Conservation (phyloP, 192 early-diverging fungal species). For the Coemansia sp. region DNA sequence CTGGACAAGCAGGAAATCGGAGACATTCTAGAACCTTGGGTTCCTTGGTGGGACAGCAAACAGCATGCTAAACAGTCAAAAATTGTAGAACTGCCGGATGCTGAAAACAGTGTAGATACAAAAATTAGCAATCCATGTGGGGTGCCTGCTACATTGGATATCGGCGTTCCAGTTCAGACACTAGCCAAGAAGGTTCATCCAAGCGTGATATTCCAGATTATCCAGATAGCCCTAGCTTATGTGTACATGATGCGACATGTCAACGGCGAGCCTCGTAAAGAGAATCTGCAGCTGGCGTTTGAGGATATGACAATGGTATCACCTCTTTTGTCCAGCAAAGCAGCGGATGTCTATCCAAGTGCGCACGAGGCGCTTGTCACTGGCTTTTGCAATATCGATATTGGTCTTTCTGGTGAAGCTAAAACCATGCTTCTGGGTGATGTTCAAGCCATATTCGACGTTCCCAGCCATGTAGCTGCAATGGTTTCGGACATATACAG, state of each 20-base stretch:
- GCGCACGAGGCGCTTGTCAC: slow-evolving; percentile 29
- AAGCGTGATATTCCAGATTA: slow-evolving; percentile 46
- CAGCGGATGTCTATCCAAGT: slow-evolving; percentile 32
- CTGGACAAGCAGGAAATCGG: slow-evolving; percentile 16
- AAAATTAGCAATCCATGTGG: not conserved
- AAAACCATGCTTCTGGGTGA: slow-evolving; percentile 36
- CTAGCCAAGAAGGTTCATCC: slow-evolving; percentile 41
- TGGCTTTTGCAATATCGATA: slow-evolving; percentile 27
- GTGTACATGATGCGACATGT: slow-evolving; percentile 50
- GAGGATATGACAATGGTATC: slow-evolving; percentile 16
- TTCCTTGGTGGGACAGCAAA: slow-evolving; percentile 36
- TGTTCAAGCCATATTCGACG: slow-evolving; percentile 20
- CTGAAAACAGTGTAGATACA: slow-evolving; percentile 9
- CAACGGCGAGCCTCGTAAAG: slow-evolving; percentile 31
- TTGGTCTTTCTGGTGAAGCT: slow-evolving; percentile 14
- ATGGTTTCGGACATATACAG: slow-evolving; percentile 38
- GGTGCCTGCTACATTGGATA: slow-evolving; percentile 16
- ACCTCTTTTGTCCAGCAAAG: slow-evolving; percentile 25
- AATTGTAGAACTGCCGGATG: slow-evolving; percentile 2
- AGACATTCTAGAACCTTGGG: slow-evolving; percentile 25
- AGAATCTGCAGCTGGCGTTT: slow-evolving; percentile 18
- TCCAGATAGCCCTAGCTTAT: slow-evolving; percentile 41
- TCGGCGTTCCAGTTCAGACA: slow-evolving; percentile 31
- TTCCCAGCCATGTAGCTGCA: slow-evolving; percentile 21
- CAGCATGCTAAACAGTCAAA: not conserved